Evolutionary conservation across 1,284 basidiomycete genomes (phyloP).

Genomic region (Puccinia polysora): DNA sequence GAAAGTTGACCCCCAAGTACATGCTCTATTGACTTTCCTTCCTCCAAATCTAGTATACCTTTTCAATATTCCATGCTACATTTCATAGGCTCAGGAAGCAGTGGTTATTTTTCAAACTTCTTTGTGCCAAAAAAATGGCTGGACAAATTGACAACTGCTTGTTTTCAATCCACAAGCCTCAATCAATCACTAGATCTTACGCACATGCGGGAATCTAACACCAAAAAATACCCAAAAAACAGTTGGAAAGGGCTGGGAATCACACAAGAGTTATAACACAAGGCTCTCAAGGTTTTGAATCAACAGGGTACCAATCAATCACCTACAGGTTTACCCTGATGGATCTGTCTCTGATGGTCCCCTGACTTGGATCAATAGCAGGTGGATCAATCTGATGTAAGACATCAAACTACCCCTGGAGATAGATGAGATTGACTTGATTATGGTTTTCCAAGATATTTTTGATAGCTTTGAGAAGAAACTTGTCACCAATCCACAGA

Average conservation of each 20-base stretch:
- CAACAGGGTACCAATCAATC: constrained; percentile 93
- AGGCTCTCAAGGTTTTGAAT: constrained; percentile 64
- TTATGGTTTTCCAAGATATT: constrained; percentile 79
- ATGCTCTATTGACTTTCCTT: too few relatives aligned
- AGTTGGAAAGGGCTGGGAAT: neutral
- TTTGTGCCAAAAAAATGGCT: too few relatives aligned
- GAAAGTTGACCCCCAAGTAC: neutral
- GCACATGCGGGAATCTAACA: constrained; percentile 53
- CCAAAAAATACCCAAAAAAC: neutral
- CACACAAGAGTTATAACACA: neutral
- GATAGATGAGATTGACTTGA: too few relatives aligned
- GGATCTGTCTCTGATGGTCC: constrained; percentile 65
- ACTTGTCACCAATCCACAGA: constrained; percentile 27
- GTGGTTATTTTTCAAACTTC: too few relatives aligned
- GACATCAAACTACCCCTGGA: too few relatives aligned
- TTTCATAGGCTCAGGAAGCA: too few relatives aligned
- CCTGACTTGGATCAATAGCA: too few relatives aligned
- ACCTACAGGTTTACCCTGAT: constrained; percentile 71
- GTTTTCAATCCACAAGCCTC: constrained; percentile 92
- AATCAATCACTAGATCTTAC: constrained; percentile 72
- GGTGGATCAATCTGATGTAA: too few relatives aligned
- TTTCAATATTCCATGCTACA: too few relatives aligned
- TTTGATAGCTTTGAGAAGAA: constrained; percentile 67
- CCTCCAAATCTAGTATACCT: too few relatives aligned
- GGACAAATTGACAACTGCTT: constrained; percentile 83